Base-by-base conservation (phyloP, 2,329 filamentous ascomycete genomes). In the Monosporascus sp. region DNA sequence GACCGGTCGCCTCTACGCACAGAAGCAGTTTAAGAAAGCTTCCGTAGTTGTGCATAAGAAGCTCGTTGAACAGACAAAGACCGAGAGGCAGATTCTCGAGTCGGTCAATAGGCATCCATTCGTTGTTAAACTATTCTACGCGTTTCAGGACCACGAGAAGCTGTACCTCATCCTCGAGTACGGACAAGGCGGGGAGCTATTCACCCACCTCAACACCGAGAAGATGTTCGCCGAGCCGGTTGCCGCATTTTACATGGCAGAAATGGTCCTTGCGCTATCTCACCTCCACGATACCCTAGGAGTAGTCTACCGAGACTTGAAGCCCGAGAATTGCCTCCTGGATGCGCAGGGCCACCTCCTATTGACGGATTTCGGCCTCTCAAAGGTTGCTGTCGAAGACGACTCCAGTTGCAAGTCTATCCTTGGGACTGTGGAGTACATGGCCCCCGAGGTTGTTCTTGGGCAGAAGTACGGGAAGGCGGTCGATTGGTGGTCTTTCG, bases 401-500 rank as follows among this genome's bases (percentile, higher is more conserved):
- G 75, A 78, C 40, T 76, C 70, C 15, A 73, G 82, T 52, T 97
- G 93, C 78, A 90, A 91, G 72, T 96, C 91, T 43, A 88, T 97
- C 60, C 84, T 97, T 9, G 94, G 94, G 49, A 99, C 94, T 0
- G 87, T 97, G 54, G 94, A 97, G 70, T 99, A 99, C 79, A 99
- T 99, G 94, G 95, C 94, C 0, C 94, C 94, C 1, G 94, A 99
- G 73, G 89, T 99, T 50, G 85, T 99, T 56, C 82, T 86, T 57
- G 92, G 91, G 56, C 86, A 89, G 60, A 86, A 89, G 60, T 99
- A 99, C 70, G 92, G 93, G 65, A 93, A 92, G 70, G 87, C 91
- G 1, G 95, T 97, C 18, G 94, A 99, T 74, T 99, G 93, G 93
- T 99, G 94, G 94, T 96, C 92, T 5, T 86, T 99, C 47, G 94